Percentiles rank a stretch among this genome's conserved stretches.
Evolutionary conservation across 2,329 filamentous ascomycete genomes (phyloP).

Genomic region (Aspergillus phoenicis): DNA sequence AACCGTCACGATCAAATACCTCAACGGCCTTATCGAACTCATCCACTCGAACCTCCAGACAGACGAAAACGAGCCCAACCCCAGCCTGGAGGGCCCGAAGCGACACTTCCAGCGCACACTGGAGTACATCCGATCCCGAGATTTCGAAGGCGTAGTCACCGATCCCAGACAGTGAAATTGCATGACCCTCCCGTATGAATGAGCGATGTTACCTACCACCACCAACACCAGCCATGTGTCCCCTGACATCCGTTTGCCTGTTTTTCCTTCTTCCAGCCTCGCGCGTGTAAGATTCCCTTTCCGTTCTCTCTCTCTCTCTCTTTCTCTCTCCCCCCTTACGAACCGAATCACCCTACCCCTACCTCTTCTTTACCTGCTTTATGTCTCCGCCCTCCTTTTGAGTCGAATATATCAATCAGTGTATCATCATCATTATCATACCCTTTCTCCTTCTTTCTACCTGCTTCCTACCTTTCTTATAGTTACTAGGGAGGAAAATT

Average conservation of each 20-base stretch:
- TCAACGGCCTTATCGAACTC: conserved; percentile 96
- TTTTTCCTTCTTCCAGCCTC: background rate
- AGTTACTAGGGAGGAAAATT: background rate
- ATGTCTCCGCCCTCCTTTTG: background rate
- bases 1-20: conserved; percentile 95
- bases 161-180: conserved; percentile 54
- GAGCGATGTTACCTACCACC: conserved; percentile 9
- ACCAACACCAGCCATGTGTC: background rate
- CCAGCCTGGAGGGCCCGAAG: conserved; percentile 82
- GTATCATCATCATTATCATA: conserved; percentile 2
- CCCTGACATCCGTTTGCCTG: background rate
- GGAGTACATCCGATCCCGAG: conserved; percentile 87
- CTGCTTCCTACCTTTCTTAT: background rate
- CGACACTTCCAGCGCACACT: conserved; percentile 94
- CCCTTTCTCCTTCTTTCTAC: background rate
- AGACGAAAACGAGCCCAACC: conserved; percentile 66
- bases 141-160: conserved; percentile 89
- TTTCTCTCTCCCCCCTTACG: background rate
- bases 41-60: conserved; percentile 94
- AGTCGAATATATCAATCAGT: conserved; percentile 3
- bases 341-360: background rate
- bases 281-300: conserved; percentile 12
- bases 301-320: background rate
- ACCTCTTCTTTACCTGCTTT: background rate
- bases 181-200: conserved; percentile 4